Conservation (phyloP, 306 rosid genomes). For the Ceratonia siliqua region DNA sequence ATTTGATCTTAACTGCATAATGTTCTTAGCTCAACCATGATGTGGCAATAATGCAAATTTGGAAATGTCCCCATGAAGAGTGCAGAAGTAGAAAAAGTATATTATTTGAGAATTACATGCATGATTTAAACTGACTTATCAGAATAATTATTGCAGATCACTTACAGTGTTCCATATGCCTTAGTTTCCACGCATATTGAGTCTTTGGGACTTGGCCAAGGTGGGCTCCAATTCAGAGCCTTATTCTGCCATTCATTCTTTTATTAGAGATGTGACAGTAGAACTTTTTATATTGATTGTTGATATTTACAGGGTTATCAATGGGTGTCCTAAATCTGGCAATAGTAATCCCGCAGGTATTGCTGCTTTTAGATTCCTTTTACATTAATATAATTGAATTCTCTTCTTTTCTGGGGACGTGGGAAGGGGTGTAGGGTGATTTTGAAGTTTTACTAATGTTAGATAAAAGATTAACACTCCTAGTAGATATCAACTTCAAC, state of each 20-base stretch:
- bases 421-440: background rate
- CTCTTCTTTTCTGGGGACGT: background rate
- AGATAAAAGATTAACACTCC: background rate
- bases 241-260: conserved; percentile 25
- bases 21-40: conserved; percentile 15
- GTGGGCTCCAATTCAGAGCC: conserved; percentile 43
- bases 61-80: conserved; percentile 1
- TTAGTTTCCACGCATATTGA: conserved; percentile 76
- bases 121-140: conserved; percentile 22
- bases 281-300: conserved; percentile 38
- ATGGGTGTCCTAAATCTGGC: conserved; percentile 96
- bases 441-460: conserved; percentile 1
- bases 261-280: conserved; percentile 7
- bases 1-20: background rate
- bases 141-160: conserved; percentile 58
- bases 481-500: conserved; percentile 24
- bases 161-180: conserved; percentile 95
- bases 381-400: conserved; percentile 5
- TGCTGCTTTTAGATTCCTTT: conserved; percentile 32
- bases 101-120: background rate
- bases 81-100: conserved; percentile 17
- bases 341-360: conserved; percentile 92
- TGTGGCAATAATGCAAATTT: conserved; percentile 27
- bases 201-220: conserved; percentile 94
- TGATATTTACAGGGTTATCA: conserved; percentile 74